Base-by-base conservation (phyloP, 441 rosid species). In the Adansonia gregorii region DNA sequence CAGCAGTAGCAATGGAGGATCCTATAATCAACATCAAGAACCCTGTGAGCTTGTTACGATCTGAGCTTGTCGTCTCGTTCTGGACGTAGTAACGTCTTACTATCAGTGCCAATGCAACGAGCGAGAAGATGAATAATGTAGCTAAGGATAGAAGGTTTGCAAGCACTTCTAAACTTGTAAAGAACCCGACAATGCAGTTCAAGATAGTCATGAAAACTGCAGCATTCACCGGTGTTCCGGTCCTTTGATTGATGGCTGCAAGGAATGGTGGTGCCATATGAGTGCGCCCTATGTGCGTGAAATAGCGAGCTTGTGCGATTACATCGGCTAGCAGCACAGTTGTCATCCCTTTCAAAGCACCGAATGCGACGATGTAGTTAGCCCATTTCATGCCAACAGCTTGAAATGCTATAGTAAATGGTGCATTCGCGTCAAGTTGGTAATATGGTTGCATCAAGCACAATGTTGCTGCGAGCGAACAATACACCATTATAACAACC, bases 211-310 rank as follows among this genome's bases (percentile, higher is more conserved):
- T 91, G 10, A 86, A 56, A 5, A 90, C 74, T 0, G 87, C 90
- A 6, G 94, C 97, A 48, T 83, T 85, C 22, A 91, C 82, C 0
- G 93, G 95, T 15, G 95, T 94, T 8, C 92, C 93, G 0, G 95
- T 91, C 81, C 76, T 88, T 60, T 61, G 86, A 69, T 85, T 87
- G 43, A 92, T 82, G 0, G 74, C 58, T 0, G 98, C 91, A 8
- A 92, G 89, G 49, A 87, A n/a, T 2, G 97, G 97, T 0, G 94
- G 98, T 4, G 86, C 87, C 95, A 94, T 89, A 79, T 94, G 97
- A 0, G 94, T 88, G 15, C 97, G 83, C 0, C 88, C 93, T 0
- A 93, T 90, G 78, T 90, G 98, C 12, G 94, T 92, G 76, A 92
- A 85, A 70, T 93, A 93, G 5, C 95, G 83, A 27, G 94, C 89